Evolutionary conservation across 352 stramenopile genomes (phyloP).

Genomic region (Phytophthora niederhauseri): DNA sequence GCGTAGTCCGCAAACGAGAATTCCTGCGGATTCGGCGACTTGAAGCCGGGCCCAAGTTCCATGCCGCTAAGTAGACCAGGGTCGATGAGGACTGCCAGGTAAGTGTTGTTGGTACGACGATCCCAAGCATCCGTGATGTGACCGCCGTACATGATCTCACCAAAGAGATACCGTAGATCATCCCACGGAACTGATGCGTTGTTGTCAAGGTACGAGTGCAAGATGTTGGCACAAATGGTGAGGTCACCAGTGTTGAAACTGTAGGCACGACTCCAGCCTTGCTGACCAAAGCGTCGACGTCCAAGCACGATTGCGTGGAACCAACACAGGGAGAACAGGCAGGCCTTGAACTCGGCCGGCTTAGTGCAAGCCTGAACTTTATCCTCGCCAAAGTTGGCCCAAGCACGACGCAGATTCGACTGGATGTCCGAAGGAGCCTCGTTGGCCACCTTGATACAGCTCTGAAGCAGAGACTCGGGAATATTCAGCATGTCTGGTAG

Average conservation of each 20-base stretch:
- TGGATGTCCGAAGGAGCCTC: slow-evolving; percentile 96
- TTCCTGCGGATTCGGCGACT: slow-evolving; percentile 87
- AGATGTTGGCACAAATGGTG: slow-evolving; percentile 95
- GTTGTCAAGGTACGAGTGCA: slow-evolving; percentile 94
- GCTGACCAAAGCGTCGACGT: slow-evolving; percentile 92
- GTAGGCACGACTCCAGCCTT: slow-evolving; percentile 95
- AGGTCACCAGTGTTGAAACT: slow-evolving; percentile 97
- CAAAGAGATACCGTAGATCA: slow-evolving; percentile 96
- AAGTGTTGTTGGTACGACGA: slow-evolving; percentile 96
- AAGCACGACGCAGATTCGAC: slow-evolving; percentile 94
- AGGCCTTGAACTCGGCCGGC: slow-evolving; percentile 93
- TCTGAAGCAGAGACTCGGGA: slow-evolving; percentile 96
- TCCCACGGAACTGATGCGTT: slow-evolving; percentile 94
- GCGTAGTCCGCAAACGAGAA: slow-evolving; percentile 87
- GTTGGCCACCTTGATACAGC: slow-evolving; percentile 96
- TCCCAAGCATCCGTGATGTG: slow-evolving; percentile 97
- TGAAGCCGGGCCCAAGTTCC: slow-evolving; percentile 95
- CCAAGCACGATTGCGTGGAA: slow-evolving; percentile 96
- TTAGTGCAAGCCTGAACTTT: slow-evolving; percentile 89
- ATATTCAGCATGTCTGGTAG: slow-evolving; percentile 96
- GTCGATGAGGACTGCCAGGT: slow-evolving; percentile 92
- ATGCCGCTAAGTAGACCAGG: slow-evolving; percentile 85
- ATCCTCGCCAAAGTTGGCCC: slow-evolving; percentile 95
- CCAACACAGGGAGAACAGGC: slow-evolving; percentile 95
- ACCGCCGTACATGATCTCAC: slow-evolving; percentile 97